Percentiles rank a stretch among this genome's conserved stretches.
Conservation (phyloP, 2,329 filamentous ascomycete species). For the Meredithiella fracta region DNA sequence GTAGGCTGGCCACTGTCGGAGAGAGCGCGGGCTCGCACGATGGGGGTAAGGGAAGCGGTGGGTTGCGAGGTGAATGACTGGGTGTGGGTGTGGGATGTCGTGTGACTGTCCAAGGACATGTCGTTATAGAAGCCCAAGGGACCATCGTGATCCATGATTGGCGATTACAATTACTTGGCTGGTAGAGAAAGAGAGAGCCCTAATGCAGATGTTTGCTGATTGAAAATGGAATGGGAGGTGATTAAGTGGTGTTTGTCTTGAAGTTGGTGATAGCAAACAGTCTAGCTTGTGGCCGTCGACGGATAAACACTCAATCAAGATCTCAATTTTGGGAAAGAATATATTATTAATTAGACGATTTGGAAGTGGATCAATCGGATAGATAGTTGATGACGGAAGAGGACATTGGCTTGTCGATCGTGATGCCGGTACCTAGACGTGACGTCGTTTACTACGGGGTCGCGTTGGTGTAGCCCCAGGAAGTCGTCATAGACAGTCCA, state of each 20-base stretch:
- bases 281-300: too few relatives aligned
- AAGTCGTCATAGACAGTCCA: too few relatives aligned
- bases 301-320: too few relatives aligned
- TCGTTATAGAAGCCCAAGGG: background rate
- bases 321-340: too few relatives aligned
- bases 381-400: too few relatives aligned
- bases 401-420: too few relatives aligned
- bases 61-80: background rate
- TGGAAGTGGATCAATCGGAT: too few relatives aligned
- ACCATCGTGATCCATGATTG: conserved; percentile 5
- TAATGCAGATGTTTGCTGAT: background rate
- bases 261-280: too few relatives aligned
- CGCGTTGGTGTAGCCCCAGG: too few relatives aligned
- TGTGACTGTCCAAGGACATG: background rate
- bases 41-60: background rate
- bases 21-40: conserved; percentile 9
- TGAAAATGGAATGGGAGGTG: background rate
- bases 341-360: too few relatives aligned
- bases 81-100: background rate
- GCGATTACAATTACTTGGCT: background rate
- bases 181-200: background rate
- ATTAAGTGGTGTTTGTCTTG: background rate
- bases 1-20: conserved; percentile 20
- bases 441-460: too few relatives aligned
- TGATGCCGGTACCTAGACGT: too few relatives aligned